Percentiles rank a stretch among this genome's conserved stretches.
These are phyloP conservation scores for Penicillium palitans DNA, from an alignment of 2,329 filamentous ascomycete species.

Conservation along the genomic window DNA sequence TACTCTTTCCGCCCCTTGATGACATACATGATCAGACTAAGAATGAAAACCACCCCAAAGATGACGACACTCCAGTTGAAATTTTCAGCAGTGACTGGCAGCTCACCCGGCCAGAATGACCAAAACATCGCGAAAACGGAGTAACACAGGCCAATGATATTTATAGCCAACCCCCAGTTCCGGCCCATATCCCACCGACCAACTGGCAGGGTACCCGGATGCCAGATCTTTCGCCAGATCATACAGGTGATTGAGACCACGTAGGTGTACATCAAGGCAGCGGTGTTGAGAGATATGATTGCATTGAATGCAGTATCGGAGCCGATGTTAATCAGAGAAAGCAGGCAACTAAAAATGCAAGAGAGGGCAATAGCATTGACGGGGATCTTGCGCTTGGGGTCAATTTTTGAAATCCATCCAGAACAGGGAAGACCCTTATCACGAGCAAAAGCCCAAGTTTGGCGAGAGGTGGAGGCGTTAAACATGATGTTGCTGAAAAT, in stretches of 20 bases:
- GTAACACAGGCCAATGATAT: conserved; percentile 48
- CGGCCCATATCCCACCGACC: conserved; percentile 47
- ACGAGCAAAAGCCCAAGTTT: conserved; percentile 46
- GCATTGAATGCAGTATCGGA: conserved; percentile 54
- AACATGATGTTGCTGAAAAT: conserved; percentile 43
- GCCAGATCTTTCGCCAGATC: conserved; percentile 43
- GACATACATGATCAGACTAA: conserved; percentile 43
- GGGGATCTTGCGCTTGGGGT: conserved; percentile 44
- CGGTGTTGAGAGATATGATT: conserved; percentile 52
- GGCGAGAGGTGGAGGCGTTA: conserved; percentile 42
- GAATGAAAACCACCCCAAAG: conserved; percentile 43
- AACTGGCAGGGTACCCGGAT: conserved; percentile 38
- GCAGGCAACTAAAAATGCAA: conserved; percentile 34
- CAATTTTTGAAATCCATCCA: conserved; percentile 40
- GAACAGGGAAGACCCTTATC: conserved; percentile 48
- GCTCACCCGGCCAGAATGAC: conserved; percentile 48
- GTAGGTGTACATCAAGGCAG: conserved; percentile 52
- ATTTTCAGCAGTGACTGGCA: conserved; percentile 39
- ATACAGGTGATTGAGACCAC: conserved; percentile 51
- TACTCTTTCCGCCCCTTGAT: conserved; percentile 37
- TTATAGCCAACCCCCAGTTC: conserved; percentile 45
- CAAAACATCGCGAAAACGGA: conserved; percentile 49
- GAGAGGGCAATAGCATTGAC: conserved; percentile 41
- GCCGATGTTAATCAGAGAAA: conserved; percentile 55
- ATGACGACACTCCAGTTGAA: conserved; percentile 55